phyloP scores from a whole-genome alignment of 306 rosid species.

The Dalbergia cochinchinensis region DNA sequence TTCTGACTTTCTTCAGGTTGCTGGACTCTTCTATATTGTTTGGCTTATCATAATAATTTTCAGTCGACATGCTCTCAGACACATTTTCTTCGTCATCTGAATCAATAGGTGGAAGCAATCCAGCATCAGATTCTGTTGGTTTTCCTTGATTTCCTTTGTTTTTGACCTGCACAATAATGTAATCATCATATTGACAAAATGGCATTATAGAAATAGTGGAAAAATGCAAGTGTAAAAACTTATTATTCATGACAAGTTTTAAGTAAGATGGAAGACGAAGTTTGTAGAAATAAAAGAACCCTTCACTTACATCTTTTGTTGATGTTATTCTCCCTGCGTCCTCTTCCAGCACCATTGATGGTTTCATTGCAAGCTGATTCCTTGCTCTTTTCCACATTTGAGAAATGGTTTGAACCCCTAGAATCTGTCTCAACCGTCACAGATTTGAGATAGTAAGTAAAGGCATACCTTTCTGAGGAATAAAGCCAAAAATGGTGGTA shows the following conservation, averaged over 20 bases:
- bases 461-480: not conserved
- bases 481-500: not conserved
- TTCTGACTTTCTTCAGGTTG: too few relatives aligned
- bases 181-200: not conserved
- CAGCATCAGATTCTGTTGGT: not conserved
- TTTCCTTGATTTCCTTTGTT: conserved; percentile 8
- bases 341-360: too few relatives aligned
- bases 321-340: not conserved
- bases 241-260: too few relatives aligned
- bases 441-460: not conserved
- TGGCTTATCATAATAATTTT: not conserved
- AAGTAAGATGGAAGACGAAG: not conserved
- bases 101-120: too few relatives aligned
- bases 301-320: too few relatives aligned
- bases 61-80: not conserved
- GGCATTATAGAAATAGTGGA: too few relatives aligned
- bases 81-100: too few relatives aligned
- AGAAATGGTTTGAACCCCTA: not conserved
- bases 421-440: not conserved
- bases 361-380: not conserved
- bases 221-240: not conserved
- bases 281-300: not conserved
- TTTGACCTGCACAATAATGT: not conserved
- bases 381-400: not conserved
- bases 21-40: not conserved